Percentiles rank a stretch among this genome's conserved stretches.
These are phyloP conservation scores for Acacia melanoxylon DNA, from an alignment of 306 rosid species.

Conservation along the genomic window DNA sequence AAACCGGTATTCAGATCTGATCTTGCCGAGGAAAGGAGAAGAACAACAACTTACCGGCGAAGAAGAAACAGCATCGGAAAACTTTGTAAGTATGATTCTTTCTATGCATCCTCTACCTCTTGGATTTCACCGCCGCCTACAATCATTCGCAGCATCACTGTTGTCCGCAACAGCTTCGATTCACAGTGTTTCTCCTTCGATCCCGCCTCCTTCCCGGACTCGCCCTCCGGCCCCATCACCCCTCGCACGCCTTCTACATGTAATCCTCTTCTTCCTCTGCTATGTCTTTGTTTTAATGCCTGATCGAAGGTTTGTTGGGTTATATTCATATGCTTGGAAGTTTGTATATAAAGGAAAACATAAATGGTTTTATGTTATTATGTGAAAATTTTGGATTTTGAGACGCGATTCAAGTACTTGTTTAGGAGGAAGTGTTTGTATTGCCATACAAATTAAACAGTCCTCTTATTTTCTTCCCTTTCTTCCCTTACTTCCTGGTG, in stretches of 20 bases:
- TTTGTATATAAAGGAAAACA: neutral
- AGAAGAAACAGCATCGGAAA: conserved; percentile 52
- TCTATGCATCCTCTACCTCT: conserved; percentile 23
- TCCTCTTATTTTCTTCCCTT: neutral
- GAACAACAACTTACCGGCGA: too few species aligned
- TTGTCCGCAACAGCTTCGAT: conserved; percentile 36
- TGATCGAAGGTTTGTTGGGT: neutral
- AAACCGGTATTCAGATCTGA: neutral
- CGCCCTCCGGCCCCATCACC: conserved; percentile 36
- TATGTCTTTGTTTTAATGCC: neutral
- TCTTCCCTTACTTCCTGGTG: too few species aligned
- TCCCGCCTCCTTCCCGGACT: conserved; percentile 34
- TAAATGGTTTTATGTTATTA: neutral
- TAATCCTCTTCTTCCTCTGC: conserved; percentile 7
- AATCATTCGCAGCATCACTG: neutral
- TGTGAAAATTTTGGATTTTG: neutral
- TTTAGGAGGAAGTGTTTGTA: neutral
- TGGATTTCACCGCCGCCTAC: neutral
- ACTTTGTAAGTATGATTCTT: conserved; percentile 71
- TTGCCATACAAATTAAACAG: neutral
- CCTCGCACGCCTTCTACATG: conserved; percentile 62
- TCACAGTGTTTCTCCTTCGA: neutral
- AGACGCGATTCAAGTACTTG: neutral
- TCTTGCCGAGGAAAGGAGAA: neutral
- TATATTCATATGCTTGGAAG: neutral